phyloP scores from a whole-genome alignment of 768 basidiomycete species.

The Kwoniella mangroviensis region DNA sequence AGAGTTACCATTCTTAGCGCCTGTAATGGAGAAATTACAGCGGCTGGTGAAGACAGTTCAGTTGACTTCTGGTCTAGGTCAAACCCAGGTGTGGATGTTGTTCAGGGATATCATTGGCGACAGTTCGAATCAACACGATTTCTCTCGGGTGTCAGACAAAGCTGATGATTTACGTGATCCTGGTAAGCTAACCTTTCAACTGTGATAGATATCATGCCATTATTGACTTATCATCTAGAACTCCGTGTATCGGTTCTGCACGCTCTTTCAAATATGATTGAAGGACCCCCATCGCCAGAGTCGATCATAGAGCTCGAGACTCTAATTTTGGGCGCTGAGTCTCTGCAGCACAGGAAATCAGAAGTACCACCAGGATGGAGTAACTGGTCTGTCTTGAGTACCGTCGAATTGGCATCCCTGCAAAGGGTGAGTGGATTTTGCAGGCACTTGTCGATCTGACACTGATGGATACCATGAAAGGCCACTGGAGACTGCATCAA shows the following conservation, averaged over 20 bases:
- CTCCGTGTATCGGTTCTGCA: constrained; percentile 25
- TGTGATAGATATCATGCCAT: neutral
- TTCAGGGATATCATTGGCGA: constrained; percentile 37
- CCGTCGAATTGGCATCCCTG: constrained; percentile 18
- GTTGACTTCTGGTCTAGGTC: constrained; percentile 72
- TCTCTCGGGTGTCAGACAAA: constrained; percentile 6
- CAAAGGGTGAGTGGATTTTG: constrained; percentile 11
- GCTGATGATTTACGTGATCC: constrained; percentile 18
- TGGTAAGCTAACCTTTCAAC: constrained; percentile 14
- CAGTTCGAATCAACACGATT: neutral
- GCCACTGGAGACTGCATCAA: neutral
- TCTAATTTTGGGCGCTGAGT: constrained; percentile 7
- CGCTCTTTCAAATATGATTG: constrained; percentile 22
- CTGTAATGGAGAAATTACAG: constrained; percentile 34
- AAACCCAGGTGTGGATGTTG: constrained; percentile 72
- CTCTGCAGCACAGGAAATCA: neutral
- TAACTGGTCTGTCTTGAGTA: constrained; percentile 25
- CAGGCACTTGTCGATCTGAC: neutral
- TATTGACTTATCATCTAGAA: constrained; percentile 13
- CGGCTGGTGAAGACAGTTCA: constrained; percentile 64
- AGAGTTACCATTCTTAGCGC: constrained; percentile 22
- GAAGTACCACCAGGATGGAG: constrained; percentile 9
- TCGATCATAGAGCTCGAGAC: constrained; percentile 9
- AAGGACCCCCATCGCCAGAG: neutral
- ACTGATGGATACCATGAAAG: neutral